Percentiles rank a stretch among this genome's conserved stretches.
Evolutionary conservation across 257 asterid species (phyloP).

Genomic region (Knoxia roxburghii): DNA sequence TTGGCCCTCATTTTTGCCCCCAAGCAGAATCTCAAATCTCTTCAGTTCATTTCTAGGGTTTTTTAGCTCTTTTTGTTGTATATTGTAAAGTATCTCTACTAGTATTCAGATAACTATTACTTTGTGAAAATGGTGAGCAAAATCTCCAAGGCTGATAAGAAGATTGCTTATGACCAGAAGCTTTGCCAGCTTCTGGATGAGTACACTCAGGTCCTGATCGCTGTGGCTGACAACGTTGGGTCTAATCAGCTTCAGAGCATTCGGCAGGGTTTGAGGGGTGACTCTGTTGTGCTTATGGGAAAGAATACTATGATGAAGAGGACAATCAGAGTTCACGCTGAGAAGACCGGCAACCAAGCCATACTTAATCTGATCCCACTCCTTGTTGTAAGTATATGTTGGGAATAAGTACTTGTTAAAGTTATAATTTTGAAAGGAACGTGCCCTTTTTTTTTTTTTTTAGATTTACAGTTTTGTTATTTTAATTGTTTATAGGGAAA

Average conservation of each 20-base stretch:
- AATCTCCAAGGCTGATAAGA: constrained; percentile 69
- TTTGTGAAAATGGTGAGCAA: constrained; percentile 48
- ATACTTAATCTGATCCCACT: constrained; percentile 76
- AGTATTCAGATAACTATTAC: background rate
- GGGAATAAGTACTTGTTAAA: background rate
- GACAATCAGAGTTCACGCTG: constrained; percentile 64
- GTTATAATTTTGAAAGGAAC: background rate
- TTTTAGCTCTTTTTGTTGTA: background rate
- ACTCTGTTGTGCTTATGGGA: constrained; percentile 88
- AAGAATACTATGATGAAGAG: constrained; percentile 99
- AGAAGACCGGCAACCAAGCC: constrained; percentile 61
- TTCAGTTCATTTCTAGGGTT: constrained; percentile 41
- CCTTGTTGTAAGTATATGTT: constrained; percentile 51
- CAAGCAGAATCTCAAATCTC: constrained; percentile 20
- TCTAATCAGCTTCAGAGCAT: constrained; percentile 84
- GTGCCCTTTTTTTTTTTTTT: too few relatives aligned
- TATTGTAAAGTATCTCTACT: background rate
- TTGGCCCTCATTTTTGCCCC: constrained; percentile 64
- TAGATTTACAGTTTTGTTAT: background rate
- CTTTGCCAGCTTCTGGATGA: constrained; percentile 79
- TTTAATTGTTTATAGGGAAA: constrained; percentile 51
- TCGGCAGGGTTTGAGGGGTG: constrained; percentile 68
- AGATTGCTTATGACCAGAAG: constrained; percentile 65
- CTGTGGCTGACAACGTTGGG: constrained; percentile 81
- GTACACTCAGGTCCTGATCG: constrained; percentile 66